These are phyloP conservation scores for Colletotrichum agaves DNA, from an alignment of 2,329 filamentous ascomycete species.

Conservation along the genomic window DNA sequence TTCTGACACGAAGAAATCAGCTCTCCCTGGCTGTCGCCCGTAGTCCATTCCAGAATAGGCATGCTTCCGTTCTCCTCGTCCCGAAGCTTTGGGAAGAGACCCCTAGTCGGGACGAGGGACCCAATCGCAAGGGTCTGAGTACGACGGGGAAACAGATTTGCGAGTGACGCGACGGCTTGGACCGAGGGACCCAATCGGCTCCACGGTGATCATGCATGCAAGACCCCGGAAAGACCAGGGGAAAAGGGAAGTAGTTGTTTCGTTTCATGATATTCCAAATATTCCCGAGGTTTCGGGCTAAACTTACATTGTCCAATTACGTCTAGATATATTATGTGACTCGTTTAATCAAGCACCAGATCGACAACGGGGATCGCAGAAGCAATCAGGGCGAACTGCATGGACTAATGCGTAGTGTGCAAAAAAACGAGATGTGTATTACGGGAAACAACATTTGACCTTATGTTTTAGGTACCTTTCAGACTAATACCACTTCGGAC, in stretches of 20 bases:
- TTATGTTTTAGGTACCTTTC: constrained; percentile 24
- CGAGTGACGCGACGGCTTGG: constrained; percentile 11
- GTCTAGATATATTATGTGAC: not conserved
- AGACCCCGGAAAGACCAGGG: constrained; percentile 3
- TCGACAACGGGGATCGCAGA: constrained; percentile 1
- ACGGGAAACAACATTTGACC: constrained; percentile 21
- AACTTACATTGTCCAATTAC: constrained; percentile 10
- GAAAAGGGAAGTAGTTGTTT: constrained; percentile 18
- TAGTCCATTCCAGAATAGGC: not conserved
- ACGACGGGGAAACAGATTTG: constrained; percentile 1
- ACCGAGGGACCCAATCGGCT: constrained; percentile 30
- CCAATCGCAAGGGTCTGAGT: constrained; percentile 26
- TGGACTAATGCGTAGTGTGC: constrained; percentile 8
- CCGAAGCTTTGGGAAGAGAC: constrained; percentile 3
- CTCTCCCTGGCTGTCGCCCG: not conserved
- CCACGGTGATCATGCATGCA: not conserved
- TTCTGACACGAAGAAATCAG: not conserved
- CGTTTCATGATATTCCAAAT: constrained; percentile 29
- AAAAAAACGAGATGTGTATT: constrained; percentile 18
- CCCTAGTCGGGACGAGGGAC: constrained; percentile 24
- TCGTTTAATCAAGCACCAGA: constrained; percentile 3
- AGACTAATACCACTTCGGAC: constrained; percentile 14
- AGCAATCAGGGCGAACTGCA: not conserved
- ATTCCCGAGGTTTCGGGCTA: constrained; percentile 12
- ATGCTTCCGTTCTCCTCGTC: constrained; percentile 25